phyloP scores from a whole-genome alignment of 2,329 filamentous ascomycete genomes.

The Lecanicillium sp. region DNA sequence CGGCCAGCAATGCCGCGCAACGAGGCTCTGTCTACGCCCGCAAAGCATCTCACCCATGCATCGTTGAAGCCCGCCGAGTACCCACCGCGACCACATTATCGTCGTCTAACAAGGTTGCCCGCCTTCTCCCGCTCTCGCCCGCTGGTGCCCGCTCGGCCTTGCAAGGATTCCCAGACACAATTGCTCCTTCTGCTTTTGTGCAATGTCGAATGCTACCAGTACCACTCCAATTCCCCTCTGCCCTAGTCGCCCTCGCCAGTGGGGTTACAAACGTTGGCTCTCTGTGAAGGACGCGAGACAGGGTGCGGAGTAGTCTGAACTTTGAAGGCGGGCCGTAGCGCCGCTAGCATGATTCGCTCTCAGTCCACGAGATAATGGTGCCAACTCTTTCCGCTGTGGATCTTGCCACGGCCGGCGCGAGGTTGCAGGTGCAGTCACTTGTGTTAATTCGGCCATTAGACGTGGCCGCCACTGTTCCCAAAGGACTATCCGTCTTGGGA shows the following conservation, averaged over 20 bases:
- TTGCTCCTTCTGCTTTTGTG: neutral
- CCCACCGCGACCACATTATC: too few relatives aligned
- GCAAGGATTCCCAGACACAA: neutral
- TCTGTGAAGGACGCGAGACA: neutral
- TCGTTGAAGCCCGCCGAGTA: too few relatives aligned
- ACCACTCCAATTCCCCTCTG: neutral
- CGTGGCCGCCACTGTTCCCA: too few relatives aligned
- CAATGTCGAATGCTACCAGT: neutral
- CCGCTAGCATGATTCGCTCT: conserved; percentile 10
- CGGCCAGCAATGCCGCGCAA: too few relatives aligned
- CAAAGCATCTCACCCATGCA: neutral
- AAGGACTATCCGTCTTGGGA: neutral
- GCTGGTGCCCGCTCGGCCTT: neutral
- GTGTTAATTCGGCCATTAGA: too few relatives aligned
- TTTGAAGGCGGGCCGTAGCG: conserved; percentile 9
- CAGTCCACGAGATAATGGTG: conserved; percentile 1
- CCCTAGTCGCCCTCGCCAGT: neutral
- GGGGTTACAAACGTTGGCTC: neutral
- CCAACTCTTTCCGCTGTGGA: conserved; percentile 4
- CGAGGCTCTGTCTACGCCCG: too few relatives aligned
- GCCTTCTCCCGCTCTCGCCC: too few relatives aligned
- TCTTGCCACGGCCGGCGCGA: neutral
- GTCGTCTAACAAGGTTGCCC: too few relatives aligned
- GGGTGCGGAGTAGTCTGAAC: neutral
- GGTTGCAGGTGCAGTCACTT: neutral